Evolutionary conservation across 768 basidiomycete genomes (phyloP).

Genomic region (Naganishia randhawae): DNA sequence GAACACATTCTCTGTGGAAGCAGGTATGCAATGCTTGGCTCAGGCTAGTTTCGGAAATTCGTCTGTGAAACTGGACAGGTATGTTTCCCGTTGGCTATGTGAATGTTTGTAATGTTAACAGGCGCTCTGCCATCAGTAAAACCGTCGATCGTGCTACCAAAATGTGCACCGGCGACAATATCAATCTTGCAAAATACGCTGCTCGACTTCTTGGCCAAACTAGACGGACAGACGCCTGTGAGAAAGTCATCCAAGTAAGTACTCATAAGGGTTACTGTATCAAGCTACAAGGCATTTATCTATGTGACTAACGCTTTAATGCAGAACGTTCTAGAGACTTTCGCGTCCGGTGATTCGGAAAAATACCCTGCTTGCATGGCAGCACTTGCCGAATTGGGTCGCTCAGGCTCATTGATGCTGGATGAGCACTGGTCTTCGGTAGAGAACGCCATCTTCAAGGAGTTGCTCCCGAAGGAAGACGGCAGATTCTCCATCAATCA

Average conservation of each 20-base stretch:
- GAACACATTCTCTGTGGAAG: conserved; percentile 59
- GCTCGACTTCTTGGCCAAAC: conserved; percentile 66
- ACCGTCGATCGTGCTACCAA: conserved; percentile 64
- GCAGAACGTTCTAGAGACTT: background rate
- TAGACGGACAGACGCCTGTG: conserved; percentile 57
- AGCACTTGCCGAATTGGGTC: conserved; percentile 70
- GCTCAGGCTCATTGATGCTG: conserved; percentile 66
- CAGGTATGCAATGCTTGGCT: conserved; percentile 72
- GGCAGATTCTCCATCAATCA: conserved; percentile 51
- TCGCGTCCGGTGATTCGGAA: conserved; percentile 50
- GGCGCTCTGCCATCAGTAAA: conserved; percentile 54
- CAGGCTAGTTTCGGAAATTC: conserved; percentile 52
- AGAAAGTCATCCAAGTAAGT: conserved; percentile 63
- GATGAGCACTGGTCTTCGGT: conserved; percentile 52
- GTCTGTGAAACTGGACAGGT: conserved; percentile 11
- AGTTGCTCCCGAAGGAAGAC: conserved; percentile 52
- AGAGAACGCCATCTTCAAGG: conserved; percentile 35
- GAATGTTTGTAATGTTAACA: conserved; percentile 2
- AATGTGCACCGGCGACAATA: conserved; percentile 61
- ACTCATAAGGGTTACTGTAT: background rate
- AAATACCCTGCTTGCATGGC: conserved; percentile 64
- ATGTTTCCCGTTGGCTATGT: background rate
- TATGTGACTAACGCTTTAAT: background rate
- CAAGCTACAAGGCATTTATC: background rate
- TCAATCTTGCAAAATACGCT: conserved; percentile 77